Percentiles rank a stretch among this genome's conserved stretches.
phyloP scores from a whole-genome alignment of 169 alveolate genomes.

The Babesia ovis region DNA sequence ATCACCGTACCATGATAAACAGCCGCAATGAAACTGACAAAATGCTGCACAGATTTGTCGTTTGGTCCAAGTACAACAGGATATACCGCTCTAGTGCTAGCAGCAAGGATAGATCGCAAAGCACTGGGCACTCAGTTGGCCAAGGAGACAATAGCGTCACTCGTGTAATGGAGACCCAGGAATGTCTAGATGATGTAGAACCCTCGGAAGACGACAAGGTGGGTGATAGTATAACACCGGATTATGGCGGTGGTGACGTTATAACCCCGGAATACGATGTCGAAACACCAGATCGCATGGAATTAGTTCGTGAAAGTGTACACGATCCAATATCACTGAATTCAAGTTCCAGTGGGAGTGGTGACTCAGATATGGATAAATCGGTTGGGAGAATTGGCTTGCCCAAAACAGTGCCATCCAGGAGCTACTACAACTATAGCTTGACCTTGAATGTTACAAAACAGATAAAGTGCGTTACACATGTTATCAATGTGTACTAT shows the following conservation, averaged over 20 bases:
- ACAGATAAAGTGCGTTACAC: constrained; percentile 2
- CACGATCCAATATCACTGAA: neutral
- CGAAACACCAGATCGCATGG: neutral
- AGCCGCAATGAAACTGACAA: constrained; percentile 43
- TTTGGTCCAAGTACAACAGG: constrained; percentile 21
- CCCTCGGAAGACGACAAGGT: neutral
- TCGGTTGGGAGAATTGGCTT: neutral
- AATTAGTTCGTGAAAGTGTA: neutral
- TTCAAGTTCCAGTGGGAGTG: constrained; percentile 3
- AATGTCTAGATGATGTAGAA: too few relatives aligned
- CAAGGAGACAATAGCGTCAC: neutral
- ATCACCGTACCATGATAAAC: constrained; percentile 20
- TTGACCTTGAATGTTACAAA: constrained; percentile 1
- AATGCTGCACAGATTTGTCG: constrained; percentile 25
- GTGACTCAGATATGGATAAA: constrained; percentile 7
- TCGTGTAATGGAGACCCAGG: neutral
- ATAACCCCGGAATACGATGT: neutral
- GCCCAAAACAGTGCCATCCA: neutral
- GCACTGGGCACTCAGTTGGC: neutral
- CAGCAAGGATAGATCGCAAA: neutral
- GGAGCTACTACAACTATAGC: neutral
- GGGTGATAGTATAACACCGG: neutral
- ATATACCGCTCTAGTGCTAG: neutral
- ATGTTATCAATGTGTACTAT: constrained; percentile 16
- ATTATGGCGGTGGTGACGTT: neutral